Percentiles rank a stretch among this genome's conserved stretches.
phyloP scores from a whole-genome alignment of 1,284 basidiomycete genomes.

The Irpex sp. region DNA sequence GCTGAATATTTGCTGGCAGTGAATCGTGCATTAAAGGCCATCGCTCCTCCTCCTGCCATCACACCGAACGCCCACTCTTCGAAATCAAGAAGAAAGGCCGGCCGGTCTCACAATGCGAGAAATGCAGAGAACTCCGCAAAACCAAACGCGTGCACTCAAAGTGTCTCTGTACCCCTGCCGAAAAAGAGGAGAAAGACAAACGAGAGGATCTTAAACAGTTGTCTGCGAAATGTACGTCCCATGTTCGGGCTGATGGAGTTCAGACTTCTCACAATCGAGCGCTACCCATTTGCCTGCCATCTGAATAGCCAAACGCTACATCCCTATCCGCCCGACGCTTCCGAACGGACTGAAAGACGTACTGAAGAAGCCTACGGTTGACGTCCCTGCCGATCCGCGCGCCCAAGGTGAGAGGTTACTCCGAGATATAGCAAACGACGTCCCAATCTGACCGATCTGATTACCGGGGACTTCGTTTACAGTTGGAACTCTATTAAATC shows the following conservation, averaged over 20 bases:
- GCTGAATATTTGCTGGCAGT: constrained; percentile 34
- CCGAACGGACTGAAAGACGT: constrained; percentile 27
- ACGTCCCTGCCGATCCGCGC: constrained; percentile 7
- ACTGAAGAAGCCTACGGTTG: not conserved
- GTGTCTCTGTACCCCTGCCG: constrained; percentile 42
- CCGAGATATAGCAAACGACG: not conserved
- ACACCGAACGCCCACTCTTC: constrained; percentile 73
- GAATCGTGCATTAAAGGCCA: constrained; percentile 85
- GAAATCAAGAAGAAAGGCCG: constrained; percentile 83
- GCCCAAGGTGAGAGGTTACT: constrained; percentile 9
- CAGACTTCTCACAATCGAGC: not conserved
- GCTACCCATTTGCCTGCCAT: not conserved
- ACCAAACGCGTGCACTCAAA: constrained; percentile 71
- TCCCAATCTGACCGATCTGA: not conserved
- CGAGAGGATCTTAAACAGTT: constrained; percentile 11
- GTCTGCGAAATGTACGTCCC: constrained; percentile 14
- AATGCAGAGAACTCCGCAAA: constrained; percentile 75
- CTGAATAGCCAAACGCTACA: constrained; percentile 15
- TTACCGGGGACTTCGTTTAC: not conserved
- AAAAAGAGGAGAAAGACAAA: constrained; percentile 5
- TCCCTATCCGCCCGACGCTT: constrained; percentile 26
- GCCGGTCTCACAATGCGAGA: constrained; percentile 77
- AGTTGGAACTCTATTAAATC: constrained; percentile 42
- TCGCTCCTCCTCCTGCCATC: constrained; percentile 73
- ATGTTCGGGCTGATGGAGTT: not conserved